Base-by-base conservation (phyloP, 148 eudicot species). In the Camellia japonica region DNA sequence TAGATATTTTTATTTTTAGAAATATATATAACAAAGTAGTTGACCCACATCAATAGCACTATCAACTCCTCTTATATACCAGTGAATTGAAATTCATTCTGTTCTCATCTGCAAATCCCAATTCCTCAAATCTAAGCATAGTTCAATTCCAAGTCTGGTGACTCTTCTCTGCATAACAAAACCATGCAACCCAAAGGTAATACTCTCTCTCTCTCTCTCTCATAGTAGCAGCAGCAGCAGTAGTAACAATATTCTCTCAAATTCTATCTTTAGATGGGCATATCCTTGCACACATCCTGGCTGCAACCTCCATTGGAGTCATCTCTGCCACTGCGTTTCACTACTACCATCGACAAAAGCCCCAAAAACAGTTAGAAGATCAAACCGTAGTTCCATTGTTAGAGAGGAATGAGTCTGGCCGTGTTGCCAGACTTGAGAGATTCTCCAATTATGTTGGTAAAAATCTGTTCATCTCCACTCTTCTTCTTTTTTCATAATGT, bases 361-460 rank as follows among this genome's bases (percentile, higher is more conserved):
- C 81, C 0, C 68, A 59, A 30, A 79, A 79, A 15, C 47, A 46
- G 1, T 51, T 81, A 6, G 65, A 71, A n/a, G 75, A 86, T 74
- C 56, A 71, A 38, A 15, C 9, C 11, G 58, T 91, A 56, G 86
- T 82, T 60, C 98, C 98, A 42, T n/a, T 54, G 47, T 46, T 91
- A 2, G 75, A 82, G 38, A 72, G 76, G 61, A 78, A 81, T 2
- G 94, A 86, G 47, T 93, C 98, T 9, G 88, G 94, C 46, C 92
- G 90, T 30, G 63, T 78, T 77, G 93, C 85, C 38, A 90, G 75
- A 19, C 87, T 90, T 59, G 98, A 95, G 73, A 92, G 83, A 74
- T 95, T 95, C 84, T 90, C 98, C 68, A 85, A 86, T 67, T 95
- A 95, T 85, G 93, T 93, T 84, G 98, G 98, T 93, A 90, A 65